A percentile compares a stretch with the other conserved stretches of the same genome.
phyloP scores from a whole-genome alignment of 148 eudicot genomes.

The Heliosperma pusillum region DNA sequence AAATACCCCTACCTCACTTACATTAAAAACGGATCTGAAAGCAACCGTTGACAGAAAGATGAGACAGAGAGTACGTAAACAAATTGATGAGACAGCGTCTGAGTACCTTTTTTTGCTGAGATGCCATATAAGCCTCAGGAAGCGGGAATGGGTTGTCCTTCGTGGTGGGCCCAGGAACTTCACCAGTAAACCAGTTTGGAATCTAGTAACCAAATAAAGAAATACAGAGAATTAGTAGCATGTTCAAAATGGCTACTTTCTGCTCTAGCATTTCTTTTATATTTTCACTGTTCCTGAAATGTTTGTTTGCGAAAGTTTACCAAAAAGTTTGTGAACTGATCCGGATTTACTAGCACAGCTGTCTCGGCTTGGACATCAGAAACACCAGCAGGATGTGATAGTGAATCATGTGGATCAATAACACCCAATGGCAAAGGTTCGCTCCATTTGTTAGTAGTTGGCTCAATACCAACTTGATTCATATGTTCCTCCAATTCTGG shows the following conservation, averaged over 20 bases:
- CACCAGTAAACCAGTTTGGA: slow-evolving; percentile 82
- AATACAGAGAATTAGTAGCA: background rate
- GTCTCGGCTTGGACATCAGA: slow-evolving; percentile 96
- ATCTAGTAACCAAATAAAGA: slow-evolving; percentile 42
- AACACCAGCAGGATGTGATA: slow-evolving; percentile 91
- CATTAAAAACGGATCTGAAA: background rate
- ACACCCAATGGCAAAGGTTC: slow-evolving; percentile 80
- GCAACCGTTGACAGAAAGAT: background rate
- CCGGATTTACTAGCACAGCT: slow-evolving; percentile 74
- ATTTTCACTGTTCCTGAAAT: background rate
- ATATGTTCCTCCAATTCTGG: slow-evolving; percentile 89
- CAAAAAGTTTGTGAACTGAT: slow-evolving; percentile 85
- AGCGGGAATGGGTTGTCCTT: slow-evolving; percentile 82
- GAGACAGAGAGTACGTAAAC: background rate
- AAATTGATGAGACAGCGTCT: too few species aligned
- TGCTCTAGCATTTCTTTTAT: background rate
- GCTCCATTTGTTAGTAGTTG: slow-evolving; percentile 82
- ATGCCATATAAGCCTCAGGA: slow-evolving; percentile 75
- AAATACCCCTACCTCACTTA: background rate
- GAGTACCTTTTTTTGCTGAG: slow-evolving; percentile 55
- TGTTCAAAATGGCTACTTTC: background rate
- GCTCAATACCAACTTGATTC: slow-evolving; percentile 75
- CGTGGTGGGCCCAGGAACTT: slow-evolving; percentile 71
- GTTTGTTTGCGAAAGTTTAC: slow-evolving; percentile 35
- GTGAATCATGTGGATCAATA: slow-evolving; percentile 93